Evolutionary conservation across 2,329 filamentous ascomycete species (phyloP).

Genomic region (Pseudocercospora vitis): DNA sequence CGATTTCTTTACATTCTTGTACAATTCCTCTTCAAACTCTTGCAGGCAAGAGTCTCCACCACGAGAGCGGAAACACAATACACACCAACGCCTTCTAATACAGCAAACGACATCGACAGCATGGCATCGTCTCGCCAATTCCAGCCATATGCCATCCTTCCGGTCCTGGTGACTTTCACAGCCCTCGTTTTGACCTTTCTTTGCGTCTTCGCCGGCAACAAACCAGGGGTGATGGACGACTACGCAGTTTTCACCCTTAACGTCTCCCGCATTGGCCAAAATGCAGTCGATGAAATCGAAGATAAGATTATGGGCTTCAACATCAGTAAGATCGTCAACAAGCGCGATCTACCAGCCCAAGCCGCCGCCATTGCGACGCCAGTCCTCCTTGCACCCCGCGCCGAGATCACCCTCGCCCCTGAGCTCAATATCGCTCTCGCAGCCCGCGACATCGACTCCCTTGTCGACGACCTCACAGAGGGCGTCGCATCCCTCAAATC

Average conservation of each 20-base stretch:
- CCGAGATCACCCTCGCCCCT: constrained; percentile 14
- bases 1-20: constrained; percentile 5
- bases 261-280: constrained; percentile 55
- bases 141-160: constrained; percentile 27
- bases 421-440: constrained; percentile 27
- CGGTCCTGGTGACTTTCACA: constrained; percentile 47
- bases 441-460: constrained; percentile 29
- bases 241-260: constrained; percentile 61
- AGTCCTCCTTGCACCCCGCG: constrained; percentile 7
- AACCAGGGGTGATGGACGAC: constrained; percentile 56
- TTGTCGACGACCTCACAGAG: constrained; percentile 31
- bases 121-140: constrained; percentile 17
- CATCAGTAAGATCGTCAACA: constrained; percentile 21
- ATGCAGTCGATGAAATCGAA: constrained; percentile 35
- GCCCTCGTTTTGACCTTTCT: constrained; percentile 61
- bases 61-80: not conserved
- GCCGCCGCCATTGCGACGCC: constrained; percentile 9
- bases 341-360: constrained; percentile 19
- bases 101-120: not conserved
- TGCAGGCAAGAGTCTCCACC: constrained; percentile 5
- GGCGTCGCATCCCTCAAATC: constrained; percentile 22
- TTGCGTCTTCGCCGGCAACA: constrained; percentile 62
- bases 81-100: too few relatives aligned
- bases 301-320: constrained; percentile 30
- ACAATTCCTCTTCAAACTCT: constrained; percentile 2